phyloP scores from a whole-genome alignment of 805 yeast genomes.

The Lipomyces sp. region DNA sequence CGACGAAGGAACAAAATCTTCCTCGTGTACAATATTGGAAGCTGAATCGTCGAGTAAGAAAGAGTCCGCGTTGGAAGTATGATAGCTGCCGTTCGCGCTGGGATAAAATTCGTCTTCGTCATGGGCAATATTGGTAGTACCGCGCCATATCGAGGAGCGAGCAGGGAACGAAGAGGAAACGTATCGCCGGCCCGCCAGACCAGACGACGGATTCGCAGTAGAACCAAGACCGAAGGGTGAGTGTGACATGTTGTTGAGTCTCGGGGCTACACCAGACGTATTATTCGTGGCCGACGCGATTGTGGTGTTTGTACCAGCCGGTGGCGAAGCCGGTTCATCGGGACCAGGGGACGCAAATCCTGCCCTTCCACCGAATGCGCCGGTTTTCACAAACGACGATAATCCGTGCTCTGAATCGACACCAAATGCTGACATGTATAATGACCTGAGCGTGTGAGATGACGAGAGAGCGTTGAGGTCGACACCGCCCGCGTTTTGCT shows the following conservation, averaged over 20 bases:
- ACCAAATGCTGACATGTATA: slow-evolving; percentile 37
- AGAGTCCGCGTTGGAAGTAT: slow-evolving; percentile 12
- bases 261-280: neutral
- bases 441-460: slow-evolving; percentile 28
- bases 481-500: slow-evolving; percentile 14
- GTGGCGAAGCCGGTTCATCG: slow-evolving; percentile 11
- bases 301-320: slow-evolving; percentile 8
- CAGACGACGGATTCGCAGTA: slow-evolving; percentile 1
- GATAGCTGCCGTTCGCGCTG: neutral
- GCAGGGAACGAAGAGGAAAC: slow-evolving; percentile 37
- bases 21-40: slow-evolving; percentile 59
- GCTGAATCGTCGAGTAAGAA: slow-evolving; percentile 41
- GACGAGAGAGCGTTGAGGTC: slow-evolving; percentile 12
- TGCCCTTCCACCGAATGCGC: slow-evolving; percentile 13
- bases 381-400: slow-evolving; percentile 8
- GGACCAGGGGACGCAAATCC: slow-evolving; percentile 17
- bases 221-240: neutral
- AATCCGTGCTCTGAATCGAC: slow-evolving; percentile 11
- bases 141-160: slow-evolving; percentile 32
- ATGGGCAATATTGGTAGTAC: neutral
- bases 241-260: neutral
- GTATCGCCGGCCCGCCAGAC: slow-evolving; percentile 22
- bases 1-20: slow-evolving; percentile 82
- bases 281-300: slow-evolving; percentile 20
- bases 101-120: slow-evolving; percentile 7